Base-by-base conservation (phyloP, 129 eudicot species). In the Arctium minus region DNA sequence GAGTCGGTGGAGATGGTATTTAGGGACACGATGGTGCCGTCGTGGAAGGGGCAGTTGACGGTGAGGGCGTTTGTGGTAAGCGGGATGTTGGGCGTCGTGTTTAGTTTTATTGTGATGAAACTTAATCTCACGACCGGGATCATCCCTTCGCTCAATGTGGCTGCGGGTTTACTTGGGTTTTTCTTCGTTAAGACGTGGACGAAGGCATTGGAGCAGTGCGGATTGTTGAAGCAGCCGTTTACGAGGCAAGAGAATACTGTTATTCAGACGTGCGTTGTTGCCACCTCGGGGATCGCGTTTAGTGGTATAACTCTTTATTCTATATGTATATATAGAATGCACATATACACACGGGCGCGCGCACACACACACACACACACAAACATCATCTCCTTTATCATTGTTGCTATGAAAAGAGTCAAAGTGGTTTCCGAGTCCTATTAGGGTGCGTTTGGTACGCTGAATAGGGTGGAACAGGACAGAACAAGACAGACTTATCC, bases 81-180 rank as follows among this genome's bases (percentile, higher is more conserved):
- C 42, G 72, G 86, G 1, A 8, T 82, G n/a, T 53, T 92, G 84
- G 81, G 88, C 1, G 88, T 90, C 1, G 70, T 89, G 87, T 90
- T 92, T 75, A 82, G 82, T 67, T 87, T 92, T 84, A 92, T 89
- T 10, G 97, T 89, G 29, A 88, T 90, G 91, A 92, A 92, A 77
- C 89, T 90, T 1, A 82, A 33, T 62, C 91, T 92, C 17, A 92
- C 93, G 27, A 86, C 90, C 17, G 97, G 97, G 60, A 89, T 90
- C 75, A 89, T 92, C 11, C 97, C 94, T 5, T 88, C 94, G 1
- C 74, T 88, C 12, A 90, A 90, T 60, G 91, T 90, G 64, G 82
- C 92, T 0, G 97, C 94, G 48, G 94, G 92, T n/a, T 65, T 92
- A 3, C 70, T 92, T 82, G 97, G 92, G 6, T 92, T 82, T 82